phyloP scores from a whole-genome alignment of 129 eudicot species.

The Escallonia rubra region DNA sequence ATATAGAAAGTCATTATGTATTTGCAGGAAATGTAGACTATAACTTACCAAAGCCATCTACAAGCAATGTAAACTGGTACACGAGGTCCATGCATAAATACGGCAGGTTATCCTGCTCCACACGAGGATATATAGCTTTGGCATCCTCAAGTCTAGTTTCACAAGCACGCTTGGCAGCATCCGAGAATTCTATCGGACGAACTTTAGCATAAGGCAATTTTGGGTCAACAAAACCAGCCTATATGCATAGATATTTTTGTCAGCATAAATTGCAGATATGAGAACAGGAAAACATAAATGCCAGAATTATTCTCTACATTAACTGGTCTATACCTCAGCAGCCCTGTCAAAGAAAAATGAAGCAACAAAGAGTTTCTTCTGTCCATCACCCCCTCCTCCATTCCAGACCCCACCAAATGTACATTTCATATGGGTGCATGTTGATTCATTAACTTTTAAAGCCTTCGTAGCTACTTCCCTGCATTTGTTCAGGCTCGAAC shows the following conservation, averaged over 20 bases:
- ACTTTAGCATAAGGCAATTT: constrained; percentile 59
- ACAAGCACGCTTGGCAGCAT: constrained; percentile 83
- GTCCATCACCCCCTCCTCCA: constrained; percentile 99
- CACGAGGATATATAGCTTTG: constrained; percentile 50
- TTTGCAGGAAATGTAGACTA: neutral
- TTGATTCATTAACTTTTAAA: constrained; percentile 66
- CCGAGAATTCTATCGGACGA: constrained; percentile 63
- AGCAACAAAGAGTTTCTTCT: constrained; percentile 90
- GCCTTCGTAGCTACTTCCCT: constrained; percentile 60
- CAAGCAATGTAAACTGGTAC: constrained; percentile 79
- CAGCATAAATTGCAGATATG: neutral
- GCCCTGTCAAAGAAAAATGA: constrained; percentile 97
- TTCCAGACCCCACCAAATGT: constrained; percentile 99
- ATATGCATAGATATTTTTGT: constrained; percentile 6
- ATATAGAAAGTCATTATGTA: neutral
- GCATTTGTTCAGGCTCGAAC: constrained; percentile 62
- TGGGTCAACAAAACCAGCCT: constrained; percentile 87
- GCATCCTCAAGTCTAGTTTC: constrained; percentile 56
- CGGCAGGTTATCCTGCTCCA: constrained; percentile 53
- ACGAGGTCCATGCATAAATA: constrained; percentile 98
- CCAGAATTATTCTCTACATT: neutral
- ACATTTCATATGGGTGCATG: constrained; percentile 96
- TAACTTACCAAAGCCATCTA: constrained; percentile 93
- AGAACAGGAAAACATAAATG: neutral
- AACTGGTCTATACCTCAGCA: constrained; percentile 64